Base-by-base conservation (phyloP, 805 yeast genomes). In the Wickerhamomyces hampshirensis region DNA sequence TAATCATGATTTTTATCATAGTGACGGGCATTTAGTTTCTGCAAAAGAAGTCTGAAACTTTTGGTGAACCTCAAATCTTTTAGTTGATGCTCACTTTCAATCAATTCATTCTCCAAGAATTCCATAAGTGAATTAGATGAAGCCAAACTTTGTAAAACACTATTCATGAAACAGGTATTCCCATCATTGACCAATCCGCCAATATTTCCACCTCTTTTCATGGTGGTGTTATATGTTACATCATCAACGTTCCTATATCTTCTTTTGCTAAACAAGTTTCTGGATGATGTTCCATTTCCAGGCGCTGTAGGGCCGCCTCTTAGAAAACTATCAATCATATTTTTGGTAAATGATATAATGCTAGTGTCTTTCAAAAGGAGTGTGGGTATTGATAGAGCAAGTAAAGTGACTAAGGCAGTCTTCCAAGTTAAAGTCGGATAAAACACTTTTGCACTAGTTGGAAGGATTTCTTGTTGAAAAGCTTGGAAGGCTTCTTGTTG, bases 101-200 rank as follows among this genome's bases (percentile, higher is more conserved):
- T 27, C 1, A 43, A 34, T 33, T 62, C 69, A 7, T 65, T 60
- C 28, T 75, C 73, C 31, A 84, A 65, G 49, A 81, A 84, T 15
- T 66, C 64, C 14, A 68, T 47, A 26, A 87, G 62, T 24, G 78
- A 73, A 18, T 71, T 68, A 0, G 93, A 80, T 0, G 91, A 80
- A 0, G 95, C 88, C 38, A 88, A 61, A 13, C 84, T 73, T 58
- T 89, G 97, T 18, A 89, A 59, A 1, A 89, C 96, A 17, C 88
- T 77, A 61, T 89, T 89, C 94, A 88, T 87, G 51, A 89, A 89
- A 59, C 97, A 89, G 0, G 96, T 87, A 55, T 89, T 89, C 11
- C 97, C 96, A 46, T 86, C 95, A 56, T 89, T 89, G 40, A 75
- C 71, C 26, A 89, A 69, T 1, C 97, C 97, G 18, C 96, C 96